Conservation (phyloP, 75 land plant genomes). For the Gnetum montanum region DNA sequence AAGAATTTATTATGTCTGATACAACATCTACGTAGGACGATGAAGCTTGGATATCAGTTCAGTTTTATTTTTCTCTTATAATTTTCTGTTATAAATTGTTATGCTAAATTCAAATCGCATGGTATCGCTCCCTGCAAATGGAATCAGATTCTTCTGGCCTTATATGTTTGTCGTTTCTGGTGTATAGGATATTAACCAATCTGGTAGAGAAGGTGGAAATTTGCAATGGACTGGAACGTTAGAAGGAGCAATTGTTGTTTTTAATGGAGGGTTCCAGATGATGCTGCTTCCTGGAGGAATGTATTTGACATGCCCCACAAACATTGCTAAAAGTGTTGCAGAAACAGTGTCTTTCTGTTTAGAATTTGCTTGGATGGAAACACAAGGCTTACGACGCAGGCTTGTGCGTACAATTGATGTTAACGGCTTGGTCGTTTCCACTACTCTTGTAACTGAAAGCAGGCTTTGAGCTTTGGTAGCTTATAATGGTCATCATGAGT, state of each 20-base stretch:
- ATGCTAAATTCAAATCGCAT: too few relatives aligned
- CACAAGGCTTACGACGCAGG: slow-evolving; percentile 72
- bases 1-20: too few relatives aligned
- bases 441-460: slow-evolving; percentile 60
- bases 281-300: slow-evolving; percentile 78
- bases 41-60: too few relatives aligned
- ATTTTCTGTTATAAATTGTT: too few relatives aligned
- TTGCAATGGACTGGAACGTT: slow-evolving; percentile 61
- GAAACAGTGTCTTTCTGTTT: slow-evolving; percentile 69
- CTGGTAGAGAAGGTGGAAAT: slow-evolving; percentile 28
- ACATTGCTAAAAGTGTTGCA: slow-evolving; percentile 64
- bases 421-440: slow-evolving; percentile 86
- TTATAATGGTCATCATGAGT: too few relatives aligned
- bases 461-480: slow-evolving; percentile 34
- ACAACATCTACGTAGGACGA: too few relatives aligned
- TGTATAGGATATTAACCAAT: slow-evolving; percentile 73
- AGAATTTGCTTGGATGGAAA: slow-evolving; percentile 89
- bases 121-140: too few relatives aligned
- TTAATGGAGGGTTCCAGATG: slow-evolving; percentile 63
- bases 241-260: slow-evolving; percentile 35
- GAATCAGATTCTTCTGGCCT: too few relatives aligned
- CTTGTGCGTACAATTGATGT: slow-evolving; percentile 83
- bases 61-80: too few relatives aligned
- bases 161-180: too few relatives aligned
- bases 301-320: slow-evolving; percentile 69